Percentiles rank a stretch among this genome's conserved stretches.
Evolutionary conservation across 108 stramenopile genomes (phyloP).

Genomic region (Bacterosira constricta): DNA sequence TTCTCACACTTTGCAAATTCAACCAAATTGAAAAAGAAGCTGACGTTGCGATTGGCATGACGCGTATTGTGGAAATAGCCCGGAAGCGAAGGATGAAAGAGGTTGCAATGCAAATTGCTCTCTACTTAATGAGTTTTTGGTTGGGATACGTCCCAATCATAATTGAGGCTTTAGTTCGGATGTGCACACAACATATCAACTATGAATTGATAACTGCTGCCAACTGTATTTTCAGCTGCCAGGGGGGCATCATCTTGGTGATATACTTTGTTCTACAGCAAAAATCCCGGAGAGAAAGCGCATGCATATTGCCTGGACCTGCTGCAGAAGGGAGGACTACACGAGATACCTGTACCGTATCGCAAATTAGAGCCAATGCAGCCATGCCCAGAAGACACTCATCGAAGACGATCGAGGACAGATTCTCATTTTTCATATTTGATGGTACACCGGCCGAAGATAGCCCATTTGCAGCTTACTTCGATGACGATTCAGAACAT

Average conservation of each 20-base stretch:
- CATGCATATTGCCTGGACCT: too few relatives aligned
- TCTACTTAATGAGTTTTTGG: conserved; percentile 3
- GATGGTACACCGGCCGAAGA: conserved; percentile 34
- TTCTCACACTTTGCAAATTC: conserved; percentile 15
- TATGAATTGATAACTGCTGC: too few relatives aligned
- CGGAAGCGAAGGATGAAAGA: conserved; percentile 6
- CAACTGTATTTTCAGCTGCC: too few relatives aligned
- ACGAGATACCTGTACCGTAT: too few relatives aligned
- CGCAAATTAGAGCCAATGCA: conserved; percentile 9
- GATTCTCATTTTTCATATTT: conserved; percentile 22
- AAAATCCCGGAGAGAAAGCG: too few relatives aligned
- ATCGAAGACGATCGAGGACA: not conserved
- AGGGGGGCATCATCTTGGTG: too few relatives aligned
- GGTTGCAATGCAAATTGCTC: conserved; percentile 10
- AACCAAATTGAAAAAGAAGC: conserved; percentile 11
- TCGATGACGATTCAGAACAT: conserved; percentile 4
- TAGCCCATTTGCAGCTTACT: conserved; percentile 21
- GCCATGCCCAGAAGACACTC: not conserved
- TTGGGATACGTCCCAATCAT: conserved; percentile 4
- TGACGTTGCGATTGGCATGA: conserved; percentile 22
- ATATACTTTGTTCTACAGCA: too few relatives aligned
- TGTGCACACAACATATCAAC: too few relatives aligned
- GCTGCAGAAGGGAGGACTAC: too few relatives aligned
- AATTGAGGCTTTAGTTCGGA: too few relatives aligned
- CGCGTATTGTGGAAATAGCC: conserved; percentile 3